A percentile compares a stretch with the other conserved stretches of the same genome.
These are phyloP conservation scores for Paraglomus brasilianum DNA, from an alignment of 192 early-diverging fungal genomes.

Conservation along the genomic window DNA sequence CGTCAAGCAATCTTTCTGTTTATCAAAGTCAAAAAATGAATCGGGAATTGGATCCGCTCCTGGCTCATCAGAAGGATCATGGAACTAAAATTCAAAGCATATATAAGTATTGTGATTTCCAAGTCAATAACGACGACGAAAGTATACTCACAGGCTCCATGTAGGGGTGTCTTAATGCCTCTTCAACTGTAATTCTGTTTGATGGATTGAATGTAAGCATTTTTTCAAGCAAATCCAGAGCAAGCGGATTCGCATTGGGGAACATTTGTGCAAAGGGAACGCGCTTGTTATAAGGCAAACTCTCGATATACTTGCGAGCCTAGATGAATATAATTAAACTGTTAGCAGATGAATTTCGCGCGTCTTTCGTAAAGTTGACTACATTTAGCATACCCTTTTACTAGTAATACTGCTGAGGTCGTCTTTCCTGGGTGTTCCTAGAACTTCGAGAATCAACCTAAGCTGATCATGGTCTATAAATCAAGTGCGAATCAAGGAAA, in stretches of 20 bases:
- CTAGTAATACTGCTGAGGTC: constrained; percentile 80
- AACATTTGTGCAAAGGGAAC: constrained; percentile 80
- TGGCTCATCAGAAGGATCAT: constrained; percentile 77
- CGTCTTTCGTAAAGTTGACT: neutral
- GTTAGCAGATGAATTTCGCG: neutral
- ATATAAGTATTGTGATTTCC: neutral
- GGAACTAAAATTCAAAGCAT: constrained; percentile 44
- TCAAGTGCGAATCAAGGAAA: neutral
- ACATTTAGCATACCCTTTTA: constrained; percentile 45
- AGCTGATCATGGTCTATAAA: constrained; percentile 86
- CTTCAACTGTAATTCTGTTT: constrained; percentile 86
- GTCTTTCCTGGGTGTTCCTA: constrained; percentile 95
- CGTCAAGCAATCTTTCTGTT: constrained; percentile 77
- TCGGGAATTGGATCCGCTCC: constrained; percentile 68
- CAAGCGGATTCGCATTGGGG: constrained; percentile 82
- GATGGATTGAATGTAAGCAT: constrained; percentile 86
- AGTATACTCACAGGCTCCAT: constrained; percentile 48
- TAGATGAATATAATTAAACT: constrained; percentile 31
- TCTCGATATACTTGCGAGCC: constrained; percentile 90
- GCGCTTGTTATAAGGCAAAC: constrained; percentile 83
- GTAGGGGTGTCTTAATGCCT: constrained; percentile 90
- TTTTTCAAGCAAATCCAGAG: constrained; percentile 84
- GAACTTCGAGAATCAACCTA: constrained; percentile 89
- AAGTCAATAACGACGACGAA: neutral
- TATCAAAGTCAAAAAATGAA: constrained; percentile 85